Evolutionary conservation across 2,329 filamentous ascomycete genomes (phyloP).

Genomic region (Fragosphaeria purpurea): DNA sequence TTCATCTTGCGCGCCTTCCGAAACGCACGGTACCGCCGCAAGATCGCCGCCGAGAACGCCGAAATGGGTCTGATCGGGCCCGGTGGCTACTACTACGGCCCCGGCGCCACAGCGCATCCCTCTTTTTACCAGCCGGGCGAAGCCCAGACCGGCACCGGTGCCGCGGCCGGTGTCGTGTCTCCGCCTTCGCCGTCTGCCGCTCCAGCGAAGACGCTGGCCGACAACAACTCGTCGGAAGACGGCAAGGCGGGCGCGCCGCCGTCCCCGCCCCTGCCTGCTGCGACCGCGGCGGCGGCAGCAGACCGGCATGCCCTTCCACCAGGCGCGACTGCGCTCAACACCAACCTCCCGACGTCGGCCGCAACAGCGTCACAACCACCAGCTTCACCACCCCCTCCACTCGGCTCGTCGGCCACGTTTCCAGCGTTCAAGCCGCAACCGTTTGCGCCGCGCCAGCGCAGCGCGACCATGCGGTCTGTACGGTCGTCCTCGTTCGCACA

Average conservation of each 20-base stretch:
- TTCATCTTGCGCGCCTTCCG: constrained; percentile 22
- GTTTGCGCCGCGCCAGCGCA: constrained; percentile 2
- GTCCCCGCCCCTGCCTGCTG: not conserved
- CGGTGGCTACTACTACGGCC: not conserved
- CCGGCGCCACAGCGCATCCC: not conserved
- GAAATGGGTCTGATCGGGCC: constrained; percentile 21
- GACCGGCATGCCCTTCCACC: not conserved
- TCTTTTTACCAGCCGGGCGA: not conserved
- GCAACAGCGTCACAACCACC: not conserved
- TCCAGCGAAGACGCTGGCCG: not conserved
- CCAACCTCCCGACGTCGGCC: not conserved
- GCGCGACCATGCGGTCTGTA: constrained; percentile 5
- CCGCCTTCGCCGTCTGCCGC: not conserved
- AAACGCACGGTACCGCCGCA: constrained; percentile 10
- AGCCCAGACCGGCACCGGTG: not conserved
- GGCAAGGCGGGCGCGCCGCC: constrained; percentile 3
- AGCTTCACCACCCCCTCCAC: not conserved
- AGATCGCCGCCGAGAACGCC: constrained; percentile 16
- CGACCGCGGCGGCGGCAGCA: not conserved
- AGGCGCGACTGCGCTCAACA: constrained; percentile 1
- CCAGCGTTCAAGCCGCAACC: not conserved
- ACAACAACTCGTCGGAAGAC: constrained; percentile 10
- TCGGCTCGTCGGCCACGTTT: constrained; percentile 1
- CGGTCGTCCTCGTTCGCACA: constrained; percentile 3
- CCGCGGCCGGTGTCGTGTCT: not conserved